These are phyloP conservation scores for Trichoderma breve DNA, from an alignment of 2,329 filamentous ascomycete species.

Conservation along the genomic window DNA sequence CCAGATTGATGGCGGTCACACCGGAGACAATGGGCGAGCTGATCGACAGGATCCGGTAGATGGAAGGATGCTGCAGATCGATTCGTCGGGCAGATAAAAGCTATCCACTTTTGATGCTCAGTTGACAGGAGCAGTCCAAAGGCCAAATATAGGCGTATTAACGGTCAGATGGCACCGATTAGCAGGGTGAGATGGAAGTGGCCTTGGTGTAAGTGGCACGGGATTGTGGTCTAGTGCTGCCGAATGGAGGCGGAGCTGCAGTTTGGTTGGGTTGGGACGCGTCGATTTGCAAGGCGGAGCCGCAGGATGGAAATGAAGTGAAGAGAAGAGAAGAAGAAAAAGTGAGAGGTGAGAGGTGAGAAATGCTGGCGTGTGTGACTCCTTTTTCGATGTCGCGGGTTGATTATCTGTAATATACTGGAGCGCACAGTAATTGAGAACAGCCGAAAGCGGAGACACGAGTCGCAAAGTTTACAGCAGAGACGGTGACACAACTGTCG, in stretches of 20 bases:
- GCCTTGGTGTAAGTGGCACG: conserved; percentile 21
- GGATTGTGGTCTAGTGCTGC: conserved; percentile 17
- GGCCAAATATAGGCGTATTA: conserved; percentile 6
- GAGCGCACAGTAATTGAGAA: not conserved
- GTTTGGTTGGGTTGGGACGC: not conserved
- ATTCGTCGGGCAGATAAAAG: conserved; percentile 4
- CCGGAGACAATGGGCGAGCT: conserved; percentile 9
- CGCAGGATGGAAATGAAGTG: not conserved
- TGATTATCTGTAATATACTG: conserved; percentile 1
- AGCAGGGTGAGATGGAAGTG: conserved; percentile 12
- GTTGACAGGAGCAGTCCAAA: conserved; percentile 6
- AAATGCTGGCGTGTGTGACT: conserved; percentile 23
- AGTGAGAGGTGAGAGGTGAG: not conserved
- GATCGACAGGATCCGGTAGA: conserved; percentile 21
- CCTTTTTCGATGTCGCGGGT: conserved; percentile 22
- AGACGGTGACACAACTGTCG: conserved; percentile 13
- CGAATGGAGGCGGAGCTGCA: conserved; percentile 15
- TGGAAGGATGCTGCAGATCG: conserved; percentile 17
- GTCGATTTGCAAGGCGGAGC: not conserved
- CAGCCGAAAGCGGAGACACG: conserved; percentile 28
- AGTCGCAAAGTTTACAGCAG: not conserved
- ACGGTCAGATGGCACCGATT: conserved; percentile 13
- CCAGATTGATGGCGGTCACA: conserved; percentile 3
- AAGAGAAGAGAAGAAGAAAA: not conserved
- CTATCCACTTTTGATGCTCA: conserved; percentile 8